These are phyloP conservation scores for Dactylorhiza incarnata DNA, from an alignment of 106 monocot genomes.

Conservation along the genomic window DNA sequence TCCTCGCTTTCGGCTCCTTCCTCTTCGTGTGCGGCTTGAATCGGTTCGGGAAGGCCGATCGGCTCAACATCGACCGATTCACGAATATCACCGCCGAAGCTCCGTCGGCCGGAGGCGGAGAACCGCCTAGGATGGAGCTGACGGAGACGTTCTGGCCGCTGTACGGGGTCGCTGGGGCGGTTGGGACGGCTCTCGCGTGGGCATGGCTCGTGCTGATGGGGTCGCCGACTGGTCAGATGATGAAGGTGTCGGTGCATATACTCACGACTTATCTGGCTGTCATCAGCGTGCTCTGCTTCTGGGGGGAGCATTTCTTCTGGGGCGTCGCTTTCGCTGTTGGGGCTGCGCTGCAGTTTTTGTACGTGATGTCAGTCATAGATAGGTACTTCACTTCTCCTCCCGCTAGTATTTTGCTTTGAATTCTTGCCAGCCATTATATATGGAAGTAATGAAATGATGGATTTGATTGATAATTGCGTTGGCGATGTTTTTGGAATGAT, in stretches of 20 bases:
- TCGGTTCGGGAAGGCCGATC: constrained; percentile 51
- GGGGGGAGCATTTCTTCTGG: constrained; percentile 84
- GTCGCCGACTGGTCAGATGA: constrained; percentile 43
- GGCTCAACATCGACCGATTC: constrained; percentile 71
- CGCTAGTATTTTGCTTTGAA: not conserved
- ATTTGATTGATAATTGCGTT: not conserved
- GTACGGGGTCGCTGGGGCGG: constrained; percentile 72
- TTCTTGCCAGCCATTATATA: not conserved
- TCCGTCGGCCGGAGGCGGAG: not conserved
- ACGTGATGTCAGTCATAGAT: constrained; percentile 85
- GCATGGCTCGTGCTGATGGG: constrained; percentile 69
- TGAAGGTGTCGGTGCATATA: constrained; percentile 71
- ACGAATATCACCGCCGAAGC: constrained; percentile 36
- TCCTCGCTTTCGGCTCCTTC: constrained; percentile 42
- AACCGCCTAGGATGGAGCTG: constrained; percentile 17
- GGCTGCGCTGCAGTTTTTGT: constrained; percentile 73
- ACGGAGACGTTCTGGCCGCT: constrained; percentile 95
- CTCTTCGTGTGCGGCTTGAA: constrained; percentile 65
- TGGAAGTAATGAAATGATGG: not conserved
- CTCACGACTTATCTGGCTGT: constrained; percentile 87
- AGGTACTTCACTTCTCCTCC: constrained; percentile 35
- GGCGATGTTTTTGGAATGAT: not conserved
- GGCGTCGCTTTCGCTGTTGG: constrained; percentile 86
- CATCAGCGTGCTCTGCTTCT: constrained; percentile 90
- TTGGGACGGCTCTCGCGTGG: constrained; percentile 53